A percentile compares a stretch with the other conserved stretches of the same genome.
Evolutionary conservation across 2,329 filamentous ascomycete genomes (phyloP).

Genomic region (Neoscytalidium dimidiatum): DNA sequence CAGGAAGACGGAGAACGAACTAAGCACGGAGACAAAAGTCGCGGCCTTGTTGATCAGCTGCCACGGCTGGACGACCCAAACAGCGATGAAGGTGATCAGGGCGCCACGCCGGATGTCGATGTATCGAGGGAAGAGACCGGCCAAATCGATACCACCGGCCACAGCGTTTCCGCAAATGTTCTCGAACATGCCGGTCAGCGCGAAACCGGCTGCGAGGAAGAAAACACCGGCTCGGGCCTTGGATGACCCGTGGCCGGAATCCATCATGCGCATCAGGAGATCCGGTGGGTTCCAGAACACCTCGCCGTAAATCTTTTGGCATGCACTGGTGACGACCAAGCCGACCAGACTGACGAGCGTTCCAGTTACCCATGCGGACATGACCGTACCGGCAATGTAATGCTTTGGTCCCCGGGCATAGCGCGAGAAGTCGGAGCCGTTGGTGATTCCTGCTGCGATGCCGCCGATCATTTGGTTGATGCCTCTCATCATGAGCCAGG

Average conservation of each 20-base stretch:
- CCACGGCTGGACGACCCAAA: slow-evolving; percentile 41
- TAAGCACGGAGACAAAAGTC: slow-evolving; percentile 41
- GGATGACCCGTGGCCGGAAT: slow-evolving; percentile 43
- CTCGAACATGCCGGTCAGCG: slow-evolving; percentile 43
- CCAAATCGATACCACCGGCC: slow-evolving; percentile 39
- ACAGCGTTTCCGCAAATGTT: slow-evolving; percentile 40
- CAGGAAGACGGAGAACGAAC: slow-evolving; percentile 46
- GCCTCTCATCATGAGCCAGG: slow-evolving; percentile 50
- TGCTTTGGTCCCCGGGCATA: slow-evolving; percentile 40
- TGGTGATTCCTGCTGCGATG: slow-evolving; percentile 45
- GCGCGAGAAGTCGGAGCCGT: slow-evolving; percentile 48
- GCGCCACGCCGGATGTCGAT: slow-evolving; percentile 38
- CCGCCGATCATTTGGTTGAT: slow-evolving; percentile 47
- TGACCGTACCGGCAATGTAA: slow-evolving; percentile 44
- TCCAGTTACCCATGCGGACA: slow-evolving; percentile 44
- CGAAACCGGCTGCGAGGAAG: slow-evolving; percentile 38
- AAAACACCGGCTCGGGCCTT: slow-evolving; percentile 39
- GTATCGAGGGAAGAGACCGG: slow-evolving; percentile 36
- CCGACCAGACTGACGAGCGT: slow-evolving; percentile 47
- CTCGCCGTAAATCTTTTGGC: slow-evolving; percentile 39
- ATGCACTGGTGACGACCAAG: slow-evolving; percentile 43
- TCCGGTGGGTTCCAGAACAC: slow-evolving; percentile 46
- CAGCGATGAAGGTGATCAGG: slow-evolving; percentile 38
- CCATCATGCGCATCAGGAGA: slow-evolving; percentile 49
- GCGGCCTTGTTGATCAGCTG: slow-evolving; percentile 39